Evolutionary conservation across 768 basidiomycete genomes (phyloP).

Genomic region (Lactifluus volemus): DNA sequence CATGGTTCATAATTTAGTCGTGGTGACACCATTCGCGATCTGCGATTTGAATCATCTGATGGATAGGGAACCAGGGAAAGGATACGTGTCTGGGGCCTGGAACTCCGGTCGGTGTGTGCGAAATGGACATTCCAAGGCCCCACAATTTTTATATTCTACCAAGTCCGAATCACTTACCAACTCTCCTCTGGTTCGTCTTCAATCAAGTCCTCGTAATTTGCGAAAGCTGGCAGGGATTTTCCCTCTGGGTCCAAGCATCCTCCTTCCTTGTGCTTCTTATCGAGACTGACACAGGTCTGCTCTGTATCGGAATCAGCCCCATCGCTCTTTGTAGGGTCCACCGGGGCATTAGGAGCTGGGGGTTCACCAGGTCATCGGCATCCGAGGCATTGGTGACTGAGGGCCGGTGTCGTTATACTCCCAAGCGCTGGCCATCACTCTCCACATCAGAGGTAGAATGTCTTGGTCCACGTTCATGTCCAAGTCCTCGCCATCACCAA

Average conservation of each 20-base stretch:
- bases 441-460: conserved; percentile 13
- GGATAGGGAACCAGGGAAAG: too few relatives aligned
- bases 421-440: conserved; percentile 21
- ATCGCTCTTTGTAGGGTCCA: conserved; percentile 52
- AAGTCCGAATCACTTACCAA: conserved; percentile 29
- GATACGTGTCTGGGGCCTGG: too few relatives aligned
- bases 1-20: too few relatives aligned
- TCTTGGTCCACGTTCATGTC: too few relatives aligned
- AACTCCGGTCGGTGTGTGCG: too few relatives aligned
- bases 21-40: too few relatives aligned
- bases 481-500: conserved; percentile 21
- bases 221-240: conserved; percentile 78
- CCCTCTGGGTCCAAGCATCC: conserved; percentile 42
- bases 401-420: conserved; percentile 27
- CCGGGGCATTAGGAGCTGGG: conserved; percentile 45
- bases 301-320: conserved; percentile 40
- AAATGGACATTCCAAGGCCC: too few relatives aligned
- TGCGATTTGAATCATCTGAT: too few relatives aligned
- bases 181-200: conserved; percentile 69
- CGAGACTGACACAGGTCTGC: conserved; percentile 39
- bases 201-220: conserved; percentile 83
- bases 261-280: conserved; percentile 33
- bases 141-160: neutral
- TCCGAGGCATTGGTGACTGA: conserved; percentile 60
- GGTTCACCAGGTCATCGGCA: conserved; percentile 56